These are phyloP conservation scores for Rhynchospora breviuscula DNA, from an alignment of 176 grass and related monocot species.

Conservation along the genomic window DNA sequence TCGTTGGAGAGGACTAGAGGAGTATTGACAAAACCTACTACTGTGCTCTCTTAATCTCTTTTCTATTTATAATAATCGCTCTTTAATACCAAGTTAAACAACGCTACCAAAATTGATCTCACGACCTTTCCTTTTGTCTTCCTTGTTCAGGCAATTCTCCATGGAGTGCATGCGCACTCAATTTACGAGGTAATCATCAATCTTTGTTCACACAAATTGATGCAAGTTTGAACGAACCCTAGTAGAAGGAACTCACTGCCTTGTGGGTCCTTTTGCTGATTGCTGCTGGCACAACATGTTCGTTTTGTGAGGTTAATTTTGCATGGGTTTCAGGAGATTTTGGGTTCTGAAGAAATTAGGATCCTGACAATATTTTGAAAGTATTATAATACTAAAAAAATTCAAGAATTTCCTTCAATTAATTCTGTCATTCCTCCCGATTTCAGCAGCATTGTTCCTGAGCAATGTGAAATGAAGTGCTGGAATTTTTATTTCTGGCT, in stretches of 20 bases:
- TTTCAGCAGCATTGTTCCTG: too few relatives aligned
- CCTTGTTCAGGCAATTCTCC: neutral
- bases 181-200: slow-evolving; percentile 7
- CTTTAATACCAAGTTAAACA: neutral
- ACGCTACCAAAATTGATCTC: neutral
- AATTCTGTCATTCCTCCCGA: neutral
- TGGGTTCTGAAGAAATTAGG: neutral
- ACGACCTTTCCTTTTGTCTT: neutral
- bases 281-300: neutral
- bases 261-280: neutral
- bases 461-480: too few relatives aligned
- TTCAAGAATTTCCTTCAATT: neutral
- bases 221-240: neutral
- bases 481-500: too few relatives aligned
- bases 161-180: neutral
- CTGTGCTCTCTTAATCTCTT: too few relatives aligned
- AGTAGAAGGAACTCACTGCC: neutral
- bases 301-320: neutral
- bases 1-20: too few relatives aligned
- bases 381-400: too few relatives aligned
- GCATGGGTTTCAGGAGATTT: neutral
- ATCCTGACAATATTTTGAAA: neutral
- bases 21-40: too few relatives aligned
- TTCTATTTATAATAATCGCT: neutral
- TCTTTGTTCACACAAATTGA: too few relatives aligned